Conservation (phyloP, 2,329 filamentous ascomycete genomes). For the Cladosporium velox region DNA sequence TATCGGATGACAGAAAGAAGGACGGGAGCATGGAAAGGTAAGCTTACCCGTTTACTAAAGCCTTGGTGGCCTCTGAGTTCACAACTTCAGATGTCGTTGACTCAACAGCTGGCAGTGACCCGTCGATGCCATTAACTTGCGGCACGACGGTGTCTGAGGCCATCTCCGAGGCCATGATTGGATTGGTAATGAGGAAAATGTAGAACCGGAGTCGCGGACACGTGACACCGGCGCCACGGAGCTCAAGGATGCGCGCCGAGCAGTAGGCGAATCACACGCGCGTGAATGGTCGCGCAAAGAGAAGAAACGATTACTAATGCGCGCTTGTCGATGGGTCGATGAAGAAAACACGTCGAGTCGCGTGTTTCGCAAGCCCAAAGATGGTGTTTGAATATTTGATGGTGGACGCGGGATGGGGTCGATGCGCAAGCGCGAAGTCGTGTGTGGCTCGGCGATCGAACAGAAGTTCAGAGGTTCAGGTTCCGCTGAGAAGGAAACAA, state of each 20-base stretch:
- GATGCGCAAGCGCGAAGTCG: conserved; percentile 23
- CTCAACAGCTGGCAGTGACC: conserved; percentile 8
- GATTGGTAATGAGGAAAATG: conserved; percentile 14
- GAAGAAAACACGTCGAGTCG: conserved; percentile 19
- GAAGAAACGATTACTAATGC: conserved; percentile 18
- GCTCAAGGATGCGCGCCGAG: conserved; percentile 15
- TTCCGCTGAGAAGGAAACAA: conserved; percentile 16
- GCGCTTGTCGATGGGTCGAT: conserved; percentile 17
- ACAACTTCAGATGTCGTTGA: neutral
- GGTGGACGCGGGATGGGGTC: conserved; percentile 18
- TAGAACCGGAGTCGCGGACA: conserved; percentile 16
- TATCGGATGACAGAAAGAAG: neutral
- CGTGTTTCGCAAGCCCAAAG: conserved; percentile 12
- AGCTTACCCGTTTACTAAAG: conserved; percentile 16
- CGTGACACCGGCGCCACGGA: conserved; percentile 19
- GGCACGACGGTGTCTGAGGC: conserved; percentile 19
- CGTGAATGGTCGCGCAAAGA: conserved; percentile 17
- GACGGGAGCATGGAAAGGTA: neutral
- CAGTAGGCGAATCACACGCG: conserved; percentile 17
- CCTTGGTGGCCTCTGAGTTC: conserved; percentile 8
- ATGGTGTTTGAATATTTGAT: conserved; percentile 20
- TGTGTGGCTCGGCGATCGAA: conserved; percentile 26
- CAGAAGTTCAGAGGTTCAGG: conserved; percentile 21
- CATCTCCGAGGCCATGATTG: conserved; percentile 25
- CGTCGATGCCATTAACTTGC: conserved; percentile 20